Evolutionary conservation across 805 yeast species (phyloP), one percentile per base, ranked within the genome.

Genomic region (Metschnikowia baotianmanensis): DNA sequence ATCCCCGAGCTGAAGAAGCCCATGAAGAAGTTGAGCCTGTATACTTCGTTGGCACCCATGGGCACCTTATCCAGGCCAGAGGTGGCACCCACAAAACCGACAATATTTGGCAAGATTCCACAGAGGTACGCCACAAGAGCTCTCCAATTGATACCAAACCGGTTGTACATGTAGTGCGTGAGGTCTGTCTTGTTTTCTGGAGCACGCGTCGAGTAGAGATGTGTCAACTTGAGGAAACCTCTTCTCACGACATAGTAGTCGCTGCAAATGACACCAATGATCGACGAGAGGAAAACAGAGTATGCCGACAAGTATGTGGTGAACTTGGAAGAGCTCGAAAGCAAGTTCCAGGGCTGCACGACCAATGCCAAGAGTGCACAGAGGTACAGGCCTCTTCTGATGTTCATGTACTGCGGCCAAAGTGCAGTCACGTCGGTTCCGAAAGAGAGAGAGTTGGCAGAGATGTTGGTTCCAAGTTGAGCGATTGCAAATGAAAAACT

Each of bases 61-160:
- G 96, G 95, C 12, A 87, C 95, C 6, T 34, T 42, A 45, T 70
- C 74, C n/a, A 80, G 76, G 28, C 82, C 86, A 18, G 86, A 80
- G n/a, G 50, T 47, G 8, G 89, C 88, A 48, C 95, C 88, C 6
- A 83, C 91, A 53, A 88, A 88, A 1, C 96, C 96, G 16, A 84
- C 84, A 56, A 88, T 82, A 55, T 87, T 88, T 34, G 95, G 93
- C 25, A 80, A 67, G 44, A 89, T 82, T 40, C 96, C 96, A 50
- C 82, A 72, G 49, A 88, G 59, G 59, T 88, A 88, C 1, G 96
- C 93, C 23, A 72, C 78, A 50, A 77, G 80, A 2, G 91, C 96
- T 59, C 95, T 74, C 93, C 95, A 86, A 58, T 87, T 86, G 61
- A 78, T 52, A 28, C 96, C 96, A 34, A 68, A 63, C 22, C 55